These are phyloP conservation scores for Trypanosoma boissoni DNA, from an alignment of 208 protist species.

Conservation along the genomic window DNA sequence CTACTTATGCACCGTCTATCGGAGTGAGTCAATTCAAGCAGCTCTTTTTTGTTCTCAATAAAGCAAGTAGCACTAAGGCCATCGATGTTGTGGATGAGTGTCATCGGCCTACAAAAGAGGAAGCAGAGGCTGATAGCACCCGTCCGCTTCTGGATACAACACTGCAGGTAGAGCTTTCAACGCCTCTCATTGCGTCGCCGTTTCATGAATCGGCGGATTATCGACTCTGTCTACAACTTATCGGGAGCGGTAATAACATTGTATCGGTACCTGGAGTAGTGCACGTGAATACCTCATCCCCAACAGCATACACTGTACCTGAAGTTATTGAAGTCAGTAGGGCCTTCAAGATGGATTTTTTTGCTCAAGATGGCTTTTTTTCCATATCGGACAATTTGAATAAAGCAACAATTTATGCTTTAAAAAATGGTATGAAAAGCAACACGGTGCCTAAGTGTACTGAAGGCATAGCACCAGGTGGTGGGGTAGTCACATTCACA, in stretches of 20 bases:
- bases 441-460: slow-evolving; percentile 40
- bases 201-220: slow-evolving; percentile 54
- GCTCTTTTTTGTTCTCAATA: slow-evolving; percentile 75
- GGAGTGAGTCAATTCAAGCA: slow-evolving; percentile 29
- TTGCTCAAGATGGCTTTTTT: slow-evolving; percentile 69
- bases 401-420: slow-evolving; percentile 44
- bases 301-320: slow-evolving; percentile 74
- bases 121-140: slow-evolving; percentile 24
- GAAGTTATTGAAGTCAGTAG: slow-evolving; percentile 33
- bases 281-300: slow-evolving; percentile 51
- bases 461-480: slow-evolving; percentile 26
- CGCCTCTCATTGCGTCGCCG: slow-evolving; percentile 26
- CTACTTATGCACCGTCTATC: slow-evolving; percentile 28
- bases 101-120: slow-evolving; percentile 54
- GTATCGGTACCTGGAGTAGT: slow-evolving; percentile 64
- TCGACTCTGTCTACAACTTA: slow-evolving; percentile 76
- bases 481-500: slow-evolving; percentile 54
- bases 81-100: slow-evolving; percentile 60
- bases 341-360: slow-evolving; percentile 66
- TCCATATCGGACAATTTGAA: slow-evolving; percentile 28
- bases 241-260: slow-evolving; percentile 18
- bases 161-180: slow-evolving; percentile 48
- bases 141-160: slow-evolving; percentile 63
- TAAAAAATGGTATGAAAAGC: slow-evolving; percentile 4
- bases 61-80: slow-evolving; percentile 22